phyloP scores from a whole-genome alignment of 495 filamentous ascomycete species.

The Xylaria palmicola region DNA sequence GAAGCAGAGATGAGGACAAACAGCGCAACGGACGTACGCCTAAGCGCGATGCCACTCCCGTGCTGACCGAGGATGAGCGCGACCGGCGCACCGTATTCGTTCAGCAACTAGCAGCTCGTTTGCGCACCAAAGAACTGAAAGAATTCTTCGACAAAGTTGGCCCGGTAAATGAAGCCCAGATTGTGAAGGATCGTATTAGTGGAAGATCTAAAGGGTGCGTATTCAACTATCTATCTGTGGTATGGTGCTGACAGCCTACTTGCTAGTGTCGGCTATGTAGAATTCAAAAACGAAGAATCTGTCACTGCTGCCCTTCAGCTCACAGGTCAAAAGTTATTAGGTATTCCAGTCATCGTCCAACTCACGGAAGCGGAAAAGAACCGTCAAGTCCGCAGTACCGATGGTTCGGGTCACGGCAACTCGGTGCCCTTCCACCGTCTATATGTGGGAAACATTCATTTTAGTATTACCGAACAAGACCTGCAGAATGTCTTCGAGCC shows the following conservation, averaged over 20 bases:
- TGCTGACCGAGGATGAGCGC: conserved; percentile 90
- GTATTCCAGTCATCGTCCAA: conserved; percentile 97
- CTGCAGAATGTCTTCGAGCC: conserved; percentile 96
- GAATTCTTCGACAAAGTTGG: conserved; percentile 96
- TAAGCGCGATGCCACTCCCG: conserved; percentile 51
- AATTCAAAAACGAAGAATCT: conserved; percentile 96
- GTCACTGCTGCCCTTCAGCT: conserved; percentile 93
- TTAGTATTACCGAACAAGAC: conserved; percentile 97
- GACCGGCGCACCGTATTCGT: conserved; percentile 97
- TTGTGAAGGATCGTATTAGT: conserved; percentile 97
- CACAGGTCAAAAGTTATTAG: conserved; percentile 97
- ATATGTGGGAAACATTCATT: conserved; percentile 99
- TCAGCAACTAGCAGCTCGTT: conserved; percentile 90
- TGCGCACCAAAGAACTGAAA: conserved; percentile 89
- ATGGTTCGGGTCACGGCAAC: conserved; percentile 61
- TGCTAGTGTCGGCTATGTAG: conserved; percentile 93
- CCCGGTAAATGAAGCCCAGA: conserved; percentile 95
- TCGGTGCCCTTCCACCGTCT: conserved; percentile 96
- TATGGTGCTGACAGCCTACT: conserved; percentile 33
- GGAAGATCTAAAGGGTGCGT: conserved; percentile 95
- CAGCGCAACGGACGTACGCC: conserved; percentile 51
- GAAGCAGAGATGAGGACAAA: conserved; percentile 54
- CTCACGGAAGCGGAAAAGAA: conserved; percentile 99
- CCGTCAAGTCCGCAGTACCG: conserved; percentile 86
- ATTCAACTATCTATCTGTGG: background rate